Conservation (phyloP, 345 rosid species). For the Sisymbrium irio region DNA sequence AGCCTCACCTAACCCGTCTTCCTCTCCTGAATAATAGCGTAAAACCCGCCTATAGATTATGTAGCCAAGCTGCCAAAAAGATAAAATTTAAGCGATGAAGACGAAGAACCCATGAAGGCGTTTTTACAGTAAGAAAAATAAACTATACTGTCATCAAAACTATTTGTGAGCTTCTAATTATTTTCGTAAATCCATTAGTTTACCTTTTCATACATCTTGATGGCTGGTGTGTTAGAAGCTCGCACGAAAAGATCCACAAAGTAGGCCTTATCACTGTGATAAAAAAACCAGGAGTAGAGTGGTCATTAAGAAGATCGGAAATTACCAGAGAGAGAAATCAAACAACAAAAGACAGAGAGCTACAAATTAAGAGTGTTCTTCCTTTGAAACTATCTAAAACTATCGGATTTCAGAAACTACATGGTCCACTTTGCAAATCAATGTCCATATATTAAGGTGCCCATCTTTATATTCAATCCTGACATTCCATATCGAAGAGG, state of each 20-base stretch:
- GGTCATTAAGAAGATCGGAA: background rate
- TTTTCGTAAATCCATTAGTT: background rate
- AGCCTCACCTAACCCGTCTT: constrained; percentile 76
- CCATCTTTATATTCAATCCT: background rate
- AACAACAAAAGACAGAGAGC: background rate
- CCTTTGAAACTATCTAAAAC: background rate
- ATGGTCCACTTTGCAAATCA: background rate
- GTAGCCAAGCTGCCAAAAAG: constrained; percentile 64
- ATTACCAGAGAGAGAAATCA: background rate
- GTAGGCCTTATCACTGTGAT: constrained; percentile 80
- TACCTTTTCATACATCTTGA: constrained; percentile 99
- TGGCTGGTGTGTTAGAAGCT: constrained; percentile 92
- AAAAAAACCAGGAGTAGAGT: background rate
- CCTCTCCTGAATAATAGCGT: constrained; percentile 93
- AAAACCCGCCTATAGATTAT: constrained; percentile 82
- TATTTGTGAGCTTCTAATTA: background rate
- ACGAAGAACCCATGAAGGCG: background rate
- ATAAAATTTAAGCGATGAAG: background rate
- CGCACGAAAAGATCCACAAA: constrained; percentile 95
- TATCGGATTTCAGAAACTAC: background rate
- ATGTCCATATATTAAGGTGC: background rate
- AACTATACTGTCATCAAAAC: background rate
- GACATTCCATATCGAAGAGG: background rate
- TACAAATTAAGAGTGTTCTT: background rate
- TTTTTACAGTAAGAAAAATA: background rate